Evolutionary conservation across 441 rosid species (phyloP).

Genomic region (Gossypium gossypioides): DNA sequence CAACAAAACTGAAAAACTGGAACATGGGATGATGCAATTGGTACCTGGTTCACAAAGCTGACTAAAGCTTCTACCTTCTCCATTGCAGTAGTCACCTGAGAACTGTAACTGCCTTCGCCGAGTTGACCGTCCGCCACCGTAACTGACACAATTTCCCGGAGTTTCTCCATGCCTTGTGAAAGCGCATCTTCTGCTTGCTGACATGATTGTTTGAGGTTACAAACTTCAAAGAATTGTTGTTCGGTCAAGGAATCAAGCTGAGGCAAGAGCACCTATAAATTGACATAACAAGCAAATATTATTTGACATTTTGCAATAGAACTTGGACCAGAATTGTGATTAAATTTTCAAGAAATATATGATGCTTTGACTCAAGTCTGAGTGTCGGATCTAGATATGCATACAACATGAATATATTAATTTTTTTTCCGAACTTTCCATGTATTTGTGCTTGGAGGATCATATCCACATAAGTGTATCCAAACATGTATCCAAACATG

Average conservation of each 20-base stretch:
- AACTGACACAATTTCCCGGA: constrained; percentile 56
- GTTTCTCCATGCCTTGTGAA: constrained; percentile 78
- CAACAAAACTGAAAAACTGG: too few species aligned
- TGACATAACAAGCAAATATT: constrained; percentile 5
- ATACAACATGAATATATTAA: neutral
- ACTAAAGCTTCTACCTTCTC: constrained; percentile 60
- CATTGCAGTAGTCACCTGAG: constrained; percentile 56
- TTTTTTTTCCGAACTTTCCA: neutral
- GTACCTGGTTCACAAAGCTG: constrained; percentile 77
- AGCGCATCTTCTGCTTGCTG: constrained; percentile 95
- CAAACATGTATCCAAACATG: neutral
- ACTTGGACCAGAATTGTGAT: neutral
- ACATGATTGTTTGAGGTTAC: constrained; percentile 51
- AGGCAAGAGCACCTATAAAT: constrained; percentile 54
- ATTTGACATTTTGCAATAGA: neutral
- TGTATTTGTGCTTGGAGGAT: neutral
- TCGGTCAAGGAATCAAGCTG: constrained; percentile 66
- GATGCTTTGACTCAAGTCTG: neutral
- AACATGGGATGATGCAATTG: constrained; percentile 8
- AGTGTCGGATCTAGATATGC: neutral
- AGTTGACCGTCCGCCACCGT: constrained; percentile 51
- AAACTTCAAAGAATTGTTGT: constrained; percentile 45
- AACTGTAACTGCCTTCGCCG: constrained; percentile 44
- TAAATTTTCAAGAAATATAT: neutral
- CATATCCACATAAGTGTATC: neutral